These are phyloP conservation scores for Clausena lansium DNA, from an alignment of 345 rosid species.

Conservation along the genomic window DNA sequence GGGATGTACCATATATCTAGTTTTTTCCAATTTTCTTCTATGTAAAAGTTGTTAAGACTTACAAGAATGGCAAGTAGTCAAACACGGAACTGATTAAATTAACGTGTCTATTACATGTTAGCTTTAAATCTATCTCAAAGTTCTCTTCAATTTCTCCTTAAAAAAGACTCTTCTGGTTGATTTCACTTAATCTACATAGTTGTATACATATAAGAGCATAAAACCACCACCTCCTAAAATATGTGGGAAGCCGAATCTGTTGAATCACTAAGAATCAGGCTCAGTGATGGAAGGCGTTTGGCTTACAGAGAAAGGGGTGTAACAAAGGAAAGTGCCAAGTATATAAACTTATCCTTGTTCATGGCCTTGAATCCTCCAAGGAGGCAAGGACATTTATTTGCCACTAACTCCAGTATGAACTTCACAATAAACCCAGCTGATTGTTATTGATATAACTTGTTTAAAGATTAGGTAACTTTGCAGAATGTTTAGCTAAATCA, in stretches of 20 bases:
- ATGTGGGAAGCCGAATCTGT: conserved; percentile 25
- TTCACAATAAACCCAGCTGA: conserved; percentile 25
- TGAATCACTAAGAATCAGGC: conserved; percentile 48
- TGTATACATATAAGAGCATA: conserved; percentile 17
- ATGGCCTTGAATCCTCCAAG: conserved; percentile 94
- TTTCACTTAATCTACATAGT: too few species aligned
- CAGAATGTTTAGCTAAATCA: background rate
- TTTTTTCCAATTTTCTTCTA: background rate
- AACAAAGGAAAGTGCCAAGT: conserved; percentile 47
- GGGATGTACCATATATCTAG: background rate
- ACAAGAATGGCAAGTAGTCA: background rate
- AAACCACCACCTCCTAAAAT: conserved; percentile 33
- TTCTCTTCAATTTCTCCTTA: background rate
- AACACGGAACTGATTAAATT: too few species aligned
- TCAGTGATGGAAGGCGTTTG: conserved; percentile 70
- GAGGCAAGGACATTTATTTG: conserved; percentile 42
- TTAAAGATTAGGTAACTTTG: background rate
- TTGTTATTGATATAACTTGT: background rate
- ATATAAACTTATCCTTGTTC: conserved; percentile 60
- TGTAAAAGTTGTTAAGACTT: background rate
- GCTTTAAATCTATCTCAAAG: background rate
- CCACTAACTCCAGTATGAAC: conserved; percentile 50
- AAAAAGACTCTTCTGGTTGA: background rate
- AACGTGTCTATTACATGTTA: too few species aligned
- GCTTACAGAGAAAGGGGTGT: conserved; percentile 83